Base-by-base conservation (phyloP, 768 basidiomycete species). In the Boletales sp. region DNA sequence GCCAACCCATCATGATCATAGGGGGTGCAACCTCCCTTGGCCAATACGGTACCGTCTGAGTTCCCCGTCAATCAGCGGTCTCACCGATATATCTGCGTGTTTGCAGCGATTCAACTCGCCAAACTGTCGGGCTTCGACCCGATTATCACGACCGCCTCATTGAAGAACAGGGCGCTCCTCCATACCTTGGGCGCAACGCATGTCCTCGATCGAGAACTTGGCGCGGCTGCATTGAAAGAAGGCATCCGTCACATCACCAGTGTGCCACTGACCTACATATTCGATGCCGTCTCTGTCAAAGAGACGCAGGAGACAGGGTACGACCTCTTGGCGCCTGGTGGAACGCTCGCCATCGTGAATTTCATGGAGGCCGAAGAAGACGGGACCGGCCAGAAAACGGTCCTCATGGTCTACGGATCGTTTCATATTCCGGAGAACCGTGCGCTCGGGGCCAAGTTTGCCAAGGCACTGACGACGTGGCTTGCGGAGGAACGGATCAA, bases 1-100 rank as follows among this genome's bases (percentile, higher is more conserved):
- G 57, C 15, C 61, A 67, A 47, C 64, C 70, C 4, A 54, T 69
- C 21, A 10, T 75, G 7, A 58, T 74, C 14, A 53, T 72, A 35
- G 74, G 71, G 34, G 74, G 73, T 14, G 57, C 71, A 5, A 55
- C 62, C 12, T 69, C 67, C n/a, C 53, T 74, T 8, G 74, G 72
- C 2, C 71, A 73, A 53, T 68, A 59, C 30, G 69, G 70, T 70
- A 46, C 24, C 2, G 51, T 48, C 15, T 8, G 10, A 24, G 14
- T 10, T 5, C 7, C 24, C 24, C 24, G 24, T 27, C 7, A 6
- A 27, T 27, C 24, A 27, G 24, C 24, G 1, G 24, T 27, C 24
- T 7, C 24, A 27, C 24, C 6, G 24, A 27, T 4, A 3, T 27
- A 27, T 7, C 24, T 27, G 24, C 24, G 24, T n/a, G 15, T 5